Conservation (phyloP, 1,139 yeast species). For the Pneumocystis canis region DNA sequence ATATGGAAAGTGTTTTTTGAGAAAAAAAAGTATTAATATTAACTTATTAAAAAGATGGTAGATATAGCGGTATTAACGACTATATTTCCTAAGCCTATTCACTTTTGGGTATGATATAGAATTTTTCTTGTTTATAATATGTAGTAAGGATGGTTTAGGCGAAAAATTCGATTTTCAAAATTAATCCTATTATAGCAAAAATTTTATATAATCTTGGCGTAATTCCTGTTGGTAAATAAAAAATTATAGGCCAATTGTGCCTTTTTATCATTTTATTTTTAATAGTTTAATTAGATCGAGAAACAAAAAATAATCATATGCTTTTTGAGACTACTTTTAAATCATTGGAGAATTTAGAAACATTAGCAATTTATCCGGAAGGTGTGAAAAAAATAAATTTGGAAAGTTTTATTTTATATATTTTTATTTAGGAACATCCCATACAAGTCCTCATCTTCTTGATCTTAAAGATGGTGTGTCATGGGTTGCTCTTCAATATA, state of each 20-base stretch:
- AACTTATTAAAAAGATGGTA: background rate
- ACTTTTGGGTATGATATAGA: background rate
- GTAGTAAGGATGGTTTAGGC: background rate
- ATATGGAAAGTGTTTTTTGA: background rate
- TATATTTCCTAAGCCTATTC: background rate
- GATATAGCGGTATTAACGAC: background rate
- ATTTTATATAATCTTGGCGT: background rate
- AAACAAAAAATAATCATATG: background rate
- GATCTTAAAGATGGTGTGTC: background rate
- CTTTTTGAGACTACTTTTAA: background rate
- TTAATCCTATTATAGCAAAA: background rate
- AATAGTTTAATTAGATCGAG: background rate
- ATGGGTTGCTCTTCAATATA: background rate
- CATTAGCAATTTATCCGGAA: background rate
- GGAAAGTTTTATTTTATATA: background rate
- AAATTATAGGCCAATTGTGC: background rate
- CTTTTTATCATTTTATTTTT: background rate
- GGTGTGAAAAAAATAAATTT: background rate
- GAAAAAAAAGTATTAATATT: background rate
- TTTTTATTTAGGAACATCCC: background rate
- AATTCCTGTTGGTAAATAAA: background rate
- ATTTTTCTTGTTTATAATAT: background rate
- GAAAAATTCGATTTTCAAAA: background rate
- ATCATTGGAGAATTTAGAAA: background rate
- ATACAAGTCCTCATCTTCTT: background rate